Percentiles rank a stretch among this genome's conserved stretches.
Conservation (phyloP, 1,284 basidiomycete genomes). For the Singerocomus inundabilis region DNA sequence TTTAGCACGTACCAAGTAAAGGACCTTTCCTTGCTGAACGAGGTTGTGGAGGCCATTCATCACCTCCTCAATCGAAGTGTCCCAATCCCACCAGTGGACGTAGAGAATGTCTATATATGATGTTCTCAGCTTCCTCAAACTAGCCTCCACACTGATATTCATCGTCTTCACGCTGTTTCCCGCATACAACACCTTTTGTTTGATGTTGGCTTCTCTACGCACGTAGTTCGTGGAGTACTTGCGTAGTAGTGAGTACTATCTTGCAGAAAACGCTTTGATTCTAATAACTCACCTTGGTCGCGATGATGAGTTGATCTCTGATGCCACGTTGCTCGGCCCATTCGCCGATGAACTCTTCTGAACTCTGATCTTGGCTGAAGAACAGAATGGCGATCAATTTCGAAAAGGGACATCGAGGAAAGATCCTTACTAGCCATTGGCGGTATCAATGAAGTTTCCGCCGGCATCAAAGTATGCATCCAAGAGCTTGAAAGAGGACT, state of each 20-base stretch:
- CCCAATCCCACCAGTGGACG: background rate
- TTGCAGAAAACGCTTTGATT: background rate
- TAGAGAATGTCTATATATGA: background rate
- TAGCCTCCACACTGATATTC: background rate
- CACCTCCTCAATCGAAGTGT: background rate
- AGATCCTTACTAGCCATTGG: constrained; percentile 37
- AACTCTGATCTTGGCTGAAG: constrained; percentile 39
- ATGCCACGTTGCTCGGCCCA: constrained; percentile 44
- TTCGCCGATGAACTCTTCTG: constrained; percentile 45
- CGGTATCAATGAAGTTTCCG: constrained; percentile 41
- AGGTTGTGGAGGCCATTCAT: background rate
- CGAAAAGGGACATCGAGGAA: background rate
- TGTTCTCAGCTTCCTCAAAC: background rate
- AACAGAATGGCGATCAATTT: no score
- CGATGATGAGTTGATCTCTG: constrained; percentile 46
- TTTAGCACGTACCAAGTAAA: background rate
- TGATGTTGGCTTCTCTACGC: background rate
- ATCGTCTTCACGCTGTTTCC: background rate
- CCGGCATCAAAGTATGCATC: constrained; percentile 41
- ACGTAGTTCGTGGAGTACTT: background rate
- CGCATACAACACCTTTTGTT: background rate
- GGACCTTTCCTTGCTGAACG: background rate
- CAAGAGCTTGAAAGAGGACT: constrained; percentile 39
- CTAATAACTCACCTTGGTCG: constrained; percentile 39
- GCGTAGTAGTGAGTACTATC: background rate